Base-by-base conservation (phyloP, 176 grass and related monocot species). In the Tuctoria greenei region DNA sequence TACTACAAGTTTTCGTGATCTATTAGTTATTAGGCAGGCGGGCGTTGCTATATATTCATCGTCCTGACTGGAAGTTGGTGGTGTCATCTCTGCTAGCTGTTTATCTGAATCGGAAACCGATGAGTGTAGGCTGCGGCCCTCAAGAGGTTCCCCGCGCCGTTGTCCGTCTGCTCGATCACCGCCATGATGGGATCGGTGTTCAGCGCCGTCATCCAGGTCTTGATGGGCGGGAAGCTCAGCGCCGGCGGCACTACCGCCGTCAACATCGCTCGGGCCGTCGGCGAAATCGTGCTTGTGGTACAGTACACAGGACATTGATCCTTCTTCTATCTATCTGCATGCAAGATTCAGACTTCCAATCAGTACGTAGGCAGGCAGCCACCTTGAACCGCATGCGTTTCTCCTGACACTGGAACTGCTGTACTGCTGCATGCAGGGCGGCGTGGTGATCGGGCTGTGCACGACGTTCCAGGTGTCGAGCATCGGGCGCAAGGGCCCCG, bases 111-210 rank as follows among this genome's bases (percentile, higher is more conserved):
- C 28, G 67, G 69, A 20, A 56, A 5, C 41, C 20, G 5, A n/a
- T 51, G 37, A 7, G 3, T 79, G 60, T 66, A 91, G 89, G 89
- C 89, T 52, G 62, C 60, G 42, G 69, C 54, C 15, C 39, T 91
- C 45, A 45, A 56, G 50, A 81, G 67, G 13, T 85, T 87, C 49
- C 81, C 81, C 0, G 89, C 81, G 18, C 89, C 85, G 0, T n/a
- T 91, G 27, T 87, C 77, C 0, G 17, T 84, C 26, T 87, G 72
- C 9, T 49, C 66, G 1, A 60, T 82, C 42, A 79, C 77, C 10
- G 74, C 80, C 20, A 65, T 86, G 39, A 73, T 89, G 83, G 86
- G 86, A 23, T 89, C 90, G 1, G 36, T 84, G 34, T 77, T 93
- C 79, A 86, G 79, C 8, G 79, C 75, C 3, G 57, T 84, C 23